Base-by-base conservation (phyloP, 352 stramenopile species). In the Phytophthora foliorum region DNA sequence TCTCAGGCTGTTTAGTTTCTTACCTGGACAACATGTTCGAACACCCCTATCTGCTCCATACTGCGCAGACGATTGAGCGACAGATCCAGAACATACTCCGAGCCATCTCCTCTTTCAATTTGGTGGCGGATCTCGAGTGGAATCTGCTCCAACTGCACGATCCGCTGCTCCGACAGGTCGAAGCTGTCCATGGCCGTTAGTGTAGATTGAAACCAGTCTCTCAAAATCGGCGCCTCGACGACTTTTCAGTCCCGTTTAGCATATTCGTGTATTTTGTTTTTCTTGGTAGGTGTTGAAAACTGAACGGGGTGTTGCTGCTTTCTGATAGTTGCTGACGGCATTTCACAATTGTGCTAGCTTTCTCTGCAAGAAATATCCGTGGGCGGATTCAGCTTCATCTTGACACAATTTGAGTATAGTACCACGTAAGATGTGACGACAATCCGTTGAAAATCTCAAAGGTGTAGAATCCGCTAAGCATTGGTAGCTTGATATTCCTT, bases 111-210 rank as follows among this genome's bases (percentile, higher is more conserved):
- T n/a, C 42, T 67, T 63, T 90, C 80, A 10, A 80, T 70, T 39
- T 85, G 75, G 8, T 36, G 39, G 10, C 72, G 73, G 50, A 88
- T 79, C 24, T 83, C 80, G 3, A 71, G 62, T 9, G 82, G 75
- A 50, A 90, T 74, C 57, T 88, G 80, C 45, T 78, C 57, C 34
- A 90, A 66, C 36, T 75, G 69, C 48, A 74, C 54, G 52, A 90
- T 74, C 8, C 61, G 69, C 63, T 88, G 82, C 21, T 78, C 78
- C 38, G 82, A 82, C 46, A 91, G 66, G 56, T 89, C 80, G 27
- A 88, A 82, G 51, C 62, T 72, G 48, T 78, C 61, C 71, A 75
- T 78, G 25, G 17, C 39, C 39, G 34, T 41, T 41, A n/a, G 34
- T 17, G 14, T 10, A 4, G 3, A n/a, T 39, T 39, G 14, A 39